Conservation (phyloP, 2,329 filamentous ascomycete genomes). For the Talaromyces sp. region DNA sequence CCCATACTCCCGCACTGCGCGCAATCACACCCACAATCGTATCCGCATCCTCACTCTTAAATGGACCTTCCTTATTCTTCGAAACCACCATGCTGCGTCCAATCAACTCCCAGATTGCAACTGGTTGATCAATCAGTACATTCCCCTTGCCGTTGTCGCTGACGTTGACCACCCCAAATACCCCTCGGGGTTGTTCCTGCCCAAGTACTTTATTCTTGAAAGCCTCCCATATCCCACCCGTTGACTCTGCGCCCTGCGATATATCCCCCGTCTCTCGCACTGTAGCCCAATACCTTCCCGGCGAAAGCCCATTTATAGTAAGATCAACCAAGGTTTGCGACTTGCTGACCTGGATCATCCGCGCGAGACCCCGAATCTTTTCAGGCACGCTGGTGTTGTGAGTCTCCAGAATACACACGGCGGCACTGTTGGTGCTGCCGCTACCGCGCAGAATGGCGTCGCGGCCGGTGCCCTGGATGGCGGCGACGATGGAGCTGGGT, state of each 20-base stretch:
- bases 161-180: constrained; percentile 73
- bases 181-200: constrained; percentile 50
- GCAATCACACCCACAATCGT: constrained; percentile 92
- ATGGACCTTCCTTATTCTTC: constrained; percentile 58
- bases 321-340: constrained; percentile 80
- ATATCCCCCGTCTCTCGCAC: constrained; percentile 86
- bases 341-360: constrained; percentile 87
- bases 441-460: constrained; percentile 93
- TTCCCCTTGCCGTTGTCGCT: constrained; percentile 71
- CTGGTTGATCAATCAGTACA: constrained; percentile 73
- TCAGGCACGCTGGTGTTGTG: constrained; percentile 59
- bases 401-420: constrained; percentile 94
- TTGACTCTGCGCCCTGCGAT: constrained; percentile 74
- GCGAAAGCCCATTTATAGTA: constrained; percentile 74
- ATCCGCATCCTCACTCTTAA: constrained; percentile 71
- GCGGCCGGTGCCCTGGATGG: constrained; percentile 83
- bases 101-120: constrained; percentile 95
- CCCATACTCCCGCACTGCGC: constrained; percentile 95
- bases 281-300: constrained; percentile 78
- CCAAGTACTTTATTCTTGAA: constrained; percentile 43
- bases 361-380: constrained; percentile 77
- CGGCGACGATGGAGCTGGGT: constrained; percentile 81
- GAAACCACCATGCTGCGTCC: constrained; percentile 88
- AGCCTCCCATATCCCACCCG: constrained; percentile 75
- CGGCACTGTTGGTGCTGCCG: constrained; percentile 69